A percentile compares a stretch with the other conserved stretches of the same genome.
Conservation (phyloP, 2,329 filamentous ascomycete species). For the Aphanoascus verrucosus region DNA sequence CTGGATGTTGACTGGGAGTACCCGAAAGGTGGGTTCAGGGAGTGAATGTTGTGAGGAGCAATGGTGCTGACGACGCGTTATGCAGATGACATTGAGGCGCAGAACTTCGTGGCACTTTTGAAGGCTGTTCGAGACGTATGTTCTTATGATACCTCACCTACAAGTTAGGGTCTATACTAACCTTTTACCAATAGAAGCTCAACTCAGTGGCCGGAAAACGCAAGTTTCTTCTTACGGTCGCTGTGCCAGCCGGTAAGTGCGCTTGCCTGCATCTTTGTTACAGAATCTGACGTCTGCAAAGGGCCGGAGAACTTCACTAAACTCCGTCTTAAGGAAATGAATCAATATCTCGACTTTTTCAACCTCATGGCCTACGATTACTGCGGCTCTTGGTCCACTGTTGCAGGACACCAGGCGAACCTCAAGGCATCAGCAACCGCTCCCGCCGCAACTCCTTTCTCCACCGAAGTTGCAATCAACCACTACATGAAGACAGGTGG, state of each 20-base stretch:
- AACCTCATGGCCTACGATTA: constrained; percentile 75
- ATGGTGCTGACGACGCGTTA: neutral
- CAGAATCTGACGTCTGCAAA: constrained; percentile 10
- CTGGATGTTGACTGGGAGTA: constrained; percentile 42
- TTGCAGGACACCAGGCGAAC: constrained; percentile 72
- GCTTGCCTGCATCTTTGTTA: neutral
- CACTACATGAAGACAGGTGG: constrained; percentile 54
- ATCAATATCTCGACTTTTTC: constrained; percentile 42
- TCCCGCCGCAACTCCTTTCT: constrained; percentile 64
- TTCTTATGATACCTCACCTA: neutral
- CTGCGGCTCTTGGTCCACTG: constrained; percentile 66
- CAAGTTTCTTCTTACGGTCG: constrained; percentile 41
- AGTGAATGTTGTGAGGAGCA: neutral
- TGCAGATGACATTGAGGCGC: constrained; percentile 33
- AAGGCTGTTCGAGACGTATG: constrained; percentile 33
- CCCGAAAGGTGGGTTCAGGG: constrained; percentile 26
- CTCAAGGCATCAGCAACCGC: constrained; percentile 52
- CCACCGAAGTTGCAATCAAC: constrained; percentile 56
- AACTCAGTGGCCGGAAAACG: constrained; percentile 32
- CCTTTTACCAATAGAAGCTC: constrained; percentile 22
- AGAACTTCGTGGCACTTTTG: constrained; percentile 36
- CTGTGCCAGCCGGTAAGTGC: constrained; percentile 36
- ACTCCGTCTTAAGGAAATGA: constrained; percentile 37
- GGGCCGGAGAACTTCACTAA: constrained; percentile 35
- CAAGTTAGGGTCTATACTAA: neutral